phyloP scores from a whole-genome alignment of 441 rosid species.

The Pelargonium australe region DNA sequence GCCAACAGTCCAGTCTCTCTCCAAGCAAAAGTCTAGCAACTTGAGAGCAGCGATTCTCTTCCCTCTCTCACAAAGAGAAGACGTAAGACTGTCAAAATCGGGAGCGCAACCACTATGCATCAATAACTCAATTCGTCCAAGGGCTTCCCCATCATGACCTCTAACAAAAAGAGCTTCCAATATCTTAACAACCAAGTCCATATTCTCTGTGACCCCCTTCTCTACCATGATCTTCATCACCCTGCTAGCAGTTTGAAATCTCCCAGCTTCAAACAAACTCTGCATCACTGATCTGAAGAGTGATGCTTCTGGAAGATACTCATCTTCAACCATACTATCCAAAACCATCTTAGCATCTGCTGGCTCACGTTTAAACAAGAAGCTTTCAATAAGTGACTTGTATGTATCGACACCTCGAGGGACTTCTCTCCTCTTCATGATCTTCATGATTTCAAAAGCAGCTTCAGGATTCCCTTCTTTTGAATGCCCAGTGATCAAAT shows the following conservation, averaged over 20 bases:
- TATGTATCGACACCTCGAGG: constrained; percentile 65
- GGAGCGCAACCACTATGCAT: constrained; percentile 47
- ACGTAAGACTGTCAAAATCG: constrained; percentile 55
- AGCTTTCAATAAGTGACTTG: constrained; percentile 66
- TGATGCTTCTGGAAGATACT: constrained; percentile 60
- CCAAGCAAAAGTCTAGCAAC: constrained; percentile 65
- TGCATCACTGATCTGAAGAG: constrained; percentile 71
- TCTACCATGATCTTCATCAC: constrained; percentile 83
- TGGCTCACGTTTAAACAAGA: constrained; percentile 86
- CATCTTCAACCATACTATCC: constrained; percentile 83
- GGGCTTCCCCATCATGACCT: constrained; percentile 92
- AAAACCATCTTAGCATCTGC: constrained; percentile 82
- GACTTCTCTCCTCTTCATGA: constrained; percentile 74
- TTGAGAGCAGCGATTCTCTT: constrained; percentile 81
- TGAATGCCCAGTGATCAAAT: constrained; percentile 69
- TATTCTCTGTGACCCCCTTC: constrained; percentile 64
- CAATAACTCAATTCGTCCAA: constrained; percentile 74
- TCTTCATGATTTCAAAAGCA: constrained; percentile 76
- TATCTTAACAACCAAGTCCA: constrained; percentile 70
- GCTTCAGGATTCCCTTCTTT: constrained; percentile 78
- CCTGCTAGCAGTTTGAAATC: constrained; percentile 92
- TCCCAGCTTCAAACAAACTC: constrained; percentile 74
- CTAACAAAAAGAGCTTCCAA: constrained; percentile 77
- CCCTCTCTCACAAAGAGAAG: constrained; percentile 63
- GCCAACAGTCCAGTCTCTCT: constrained; percentile 54